Evolutionary conservation across 176 grass and related monocot species (phyloP), one percentile per base, ranked within the genome.

Genomic region (Urochloa ruziziensis): DNA sequence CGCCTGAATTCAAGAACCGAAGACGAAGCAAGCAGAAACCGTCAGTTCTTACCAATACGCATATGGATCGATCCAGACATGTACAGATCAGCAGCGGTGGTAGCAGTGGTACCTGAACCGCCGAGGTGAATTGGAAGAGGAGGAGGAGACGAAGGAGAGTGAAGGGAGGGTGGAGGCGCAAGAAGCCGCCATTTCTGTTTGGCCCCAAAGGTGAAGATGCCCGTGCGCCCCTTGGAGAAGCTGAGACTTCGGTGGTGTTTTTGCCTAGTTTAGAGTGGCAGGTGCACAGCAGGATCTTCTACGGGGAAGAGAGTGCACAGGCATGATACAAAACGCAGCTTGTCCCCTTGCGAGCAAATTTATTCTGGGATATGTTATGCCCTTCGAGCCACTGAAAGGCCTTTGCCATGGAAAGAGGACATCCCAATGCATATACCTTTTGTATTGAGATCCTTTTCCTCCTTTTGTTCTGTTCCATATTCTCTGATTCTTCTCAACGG

Each of bases 171-270:
- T 30, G 83, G 85, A 37, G 53, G 65, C 32, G 79, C 78, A 86
- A 70, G 88, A 82, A 73, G 78, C 83, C 88, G 78, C 82, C 87
- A 89, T 89, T 89, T 80, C 70, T 82, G 83, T 40, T 73, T 69
- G 47, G 68, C 60, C 67, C 62, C 49, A 69, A 69, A 68, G 53
- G 49, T 42, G 79, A 29, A 54, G 65, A 3, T 73, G 36, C 36
- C 24, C 62, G 70, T 28, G 51, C 25, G 35, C 67, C 62, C 62
- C 30, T 80, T 82, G 71, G 83, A 77, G 78, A 17, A 76, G 72
- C 83, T 77, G 83, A 86, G 54, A 82, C 63, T 85, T 71, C 78
- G 71, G 62, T 53, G 79, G 43, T 81, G 51, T 27, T 43, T 72
- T 62, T 72, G 72, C 66, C 54, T 86, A 62, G 51, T 85, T 82